phyloP scores from a whole-genome alignment of 257 asterid species.

The Mentha longifolia region DNA sequence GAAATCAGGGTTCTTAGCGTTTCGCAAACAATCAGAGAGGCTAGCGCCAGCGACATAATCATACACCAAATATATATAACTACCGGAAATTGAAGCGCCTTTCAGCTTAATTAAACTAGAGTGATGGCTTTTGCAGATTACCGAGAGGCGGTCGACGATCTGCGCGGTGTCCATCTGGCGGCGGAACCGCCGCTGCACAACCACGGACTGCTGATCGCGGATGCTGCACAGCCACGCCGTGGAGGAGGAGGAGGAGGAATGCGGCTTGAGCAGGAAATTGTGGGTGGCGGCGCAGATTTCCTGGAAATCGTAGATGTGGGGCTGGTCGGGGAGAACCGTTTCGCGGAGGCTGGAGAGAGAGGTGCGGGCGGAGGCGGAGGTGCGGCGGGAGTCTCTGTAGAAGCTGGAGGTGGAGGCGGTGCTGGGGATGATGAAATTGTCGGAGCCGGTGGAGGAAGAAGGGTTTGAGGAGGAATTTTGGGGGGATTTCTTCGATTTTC shows the following conservation, averaged over 20 bases:
- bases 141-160: constrained; percentile 58
- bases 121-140: constrained; percentile 76
- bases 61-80: constrained; percentile 66
- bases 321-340: constrained; percentile 53
- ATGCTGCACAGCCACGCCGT: constrained; percentile 73
- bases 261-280: constrained; percentile 54
- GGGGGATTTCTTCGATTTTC: constrained; percentile 37
- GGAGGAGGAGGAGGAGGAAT: constrained; percentile 61
- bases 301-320: constrained; percentile 59
- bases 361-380: constrained; percentile 38
- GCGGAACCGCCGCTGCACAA: constrained; percentile 73
- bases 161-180: constrained; percentile 60
- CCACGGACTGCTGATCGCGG: constrained; percentile 49
- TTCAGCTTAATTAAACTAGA: constrained; percentile 74
- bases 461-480: constrained; percentile 33
- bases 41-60: constrained; percentile 70
- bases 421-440: constrained; percentile 51
- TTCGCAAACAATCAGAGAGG: constrained; percentile 67
- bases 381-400: constrained; percentile 48
- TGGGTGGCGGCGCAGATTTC: constrained; percentile 71
- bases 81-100: constrained; percentile 77
- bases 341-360: constrained; percentile 61
- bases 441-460: constrained; percentile 41
- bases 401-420: constrained; percentile 65
- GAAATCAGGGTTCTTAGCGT: constrained; percentile 60